Percentiles rank a stretch among this genome's conserved stretches.
Conservation (phyloP, 768 basidiomycete genomes). For the Russula compacta region DNA sequence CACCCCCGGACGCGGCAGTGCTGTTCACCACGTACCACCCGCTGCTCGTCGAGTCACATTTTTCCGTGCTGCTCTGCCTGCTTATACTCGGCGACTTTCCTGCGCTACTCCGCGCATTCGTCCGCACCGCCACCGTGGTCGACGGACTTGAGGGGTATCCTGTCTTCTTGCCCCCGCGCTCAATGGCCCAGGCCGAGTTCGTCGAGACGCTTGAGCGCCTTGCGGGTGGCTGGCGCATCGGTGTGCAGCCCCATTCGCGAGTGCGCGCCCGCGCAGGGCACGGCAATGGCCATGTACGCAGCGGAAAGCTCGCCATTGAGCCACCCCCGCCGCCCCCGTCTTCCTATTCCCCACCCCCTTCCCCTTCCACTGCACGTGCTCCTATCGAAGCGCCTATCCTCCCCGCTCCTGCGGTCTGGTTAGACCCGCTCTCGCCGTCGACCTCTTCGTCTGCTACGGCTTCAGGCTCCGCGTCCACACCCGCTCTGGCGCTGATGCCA, state of each 20-base stretch:
- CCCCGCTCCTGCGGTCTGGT: background rate
- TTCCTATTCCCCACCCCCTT: constrained; percentile 13
- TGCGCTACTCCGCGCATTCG: constrained; percentile 52
- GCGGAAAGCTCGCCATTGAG: constrained; percentile 27
- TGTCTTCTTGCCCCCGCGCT: constrained; percentile 76
- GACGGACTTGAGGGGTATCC: constrained; percentile 86
- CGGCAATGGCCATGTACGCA: constrained; percentile 18
- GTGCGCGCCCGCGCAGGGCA: constrained; percentile 20
- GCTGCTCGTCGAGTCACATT: constrained; percentile 79
- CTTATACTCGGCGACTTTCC: constrained; percentile 73
- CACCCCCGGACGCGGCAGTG: constrained; percentile 39
- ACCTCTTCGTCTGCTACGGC: constrained; percentile 18
- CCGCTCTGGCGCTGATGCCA: background rate
- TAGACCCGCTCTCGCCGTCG: constrained; percentile 24
- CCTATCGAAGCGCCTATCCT: background rate
- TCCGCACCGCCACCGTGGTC: constrained; percentile 55
- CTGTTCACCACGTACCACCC: constrained; percentile 88
- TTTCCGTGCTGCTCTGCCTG: constrained; percentile 63
- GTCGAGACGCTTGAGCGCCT: constrained; percentile 78
- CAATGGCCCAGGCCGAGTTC: constrained; percentile 87
- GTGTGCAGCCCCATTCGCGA: constrained; percentile 42
- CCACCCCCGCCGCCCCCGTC: constrained; percentile 26
- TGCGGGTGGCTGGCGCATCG: constrained; percentile 37
- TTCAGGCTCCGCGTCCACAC: background rate
- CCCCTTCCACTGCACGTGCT: constrained; percentile 19